Evolutionary conservation across 345 rosid genomes (phyloP).

Genomic region (Populus simonii): DNA sequence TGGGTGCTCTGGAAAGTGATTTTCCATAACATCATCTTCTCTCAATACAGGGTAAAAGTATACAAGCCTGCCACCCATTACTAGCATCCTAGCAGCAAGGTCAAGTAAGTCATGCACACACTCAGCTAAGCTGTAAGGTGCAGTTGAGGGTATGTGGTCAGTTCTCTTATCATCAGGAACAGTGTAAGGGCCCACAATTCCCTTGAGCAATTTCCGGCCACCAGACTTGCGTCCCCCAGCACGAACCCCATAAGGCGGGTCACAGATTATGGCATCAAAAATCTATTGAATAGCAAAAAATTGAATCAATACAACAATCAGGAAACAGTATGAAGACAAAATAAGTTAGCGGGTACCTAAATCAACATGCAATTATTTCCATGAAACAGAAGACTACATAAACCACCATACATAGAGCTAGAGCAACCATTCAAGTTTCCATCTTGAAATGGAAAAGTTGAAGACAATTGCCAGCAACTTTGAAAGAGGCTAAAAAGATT

Average conservation of each 20-base stretch:
- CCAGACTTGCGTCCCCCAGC: conserved; percentile 98
- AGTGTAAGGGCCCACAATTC: conserved; percentile 72
- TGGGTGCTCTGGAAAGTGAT: conserved; percentile 66
- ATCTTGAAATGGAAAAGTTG: neutral
- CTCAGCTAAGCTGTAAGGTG: conserved; percentile 76
- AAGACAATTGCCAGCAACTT: neutral
- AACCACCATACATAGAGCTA: neutral
- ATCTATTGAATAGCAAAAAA: conserved; percentile 38
- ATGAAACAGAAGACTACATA: neutral
- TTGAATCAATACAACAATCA: neutral
- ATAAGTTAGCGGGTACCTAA: neutral
- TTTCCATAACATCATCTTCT: conserved; percentile 51
- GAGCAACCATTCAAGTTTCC: neutral
- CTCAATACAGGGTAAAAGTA: conserved; percentile 78
- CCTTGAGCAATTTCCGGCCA: conserved; percentile 85
- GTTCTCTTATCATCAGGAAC: conserved; percentile 92
- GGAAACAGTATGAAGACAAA: neutral
- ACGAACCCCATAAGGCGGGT: conserved; percentile 94
- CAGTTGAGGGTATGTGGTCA: conserved; percentile 93
- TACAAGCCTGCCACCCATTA: conserved; percentile 85
- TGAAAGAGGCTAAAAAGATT: neutral
- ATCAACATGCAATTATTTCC: neutral
- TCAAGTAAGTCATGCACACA: conserved; percentile 90
- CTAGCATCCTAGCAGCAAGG: conserved; percentile 83
- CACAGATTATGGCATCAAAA: conserved; percentile 86